Percentiles rank a stretch among this genome's conserved stretches.
These are phyloP conservation scores for Leishmania gerbilli DNA, from an alignment of 208 protist species.

Conservation along the genomic window DNA sequence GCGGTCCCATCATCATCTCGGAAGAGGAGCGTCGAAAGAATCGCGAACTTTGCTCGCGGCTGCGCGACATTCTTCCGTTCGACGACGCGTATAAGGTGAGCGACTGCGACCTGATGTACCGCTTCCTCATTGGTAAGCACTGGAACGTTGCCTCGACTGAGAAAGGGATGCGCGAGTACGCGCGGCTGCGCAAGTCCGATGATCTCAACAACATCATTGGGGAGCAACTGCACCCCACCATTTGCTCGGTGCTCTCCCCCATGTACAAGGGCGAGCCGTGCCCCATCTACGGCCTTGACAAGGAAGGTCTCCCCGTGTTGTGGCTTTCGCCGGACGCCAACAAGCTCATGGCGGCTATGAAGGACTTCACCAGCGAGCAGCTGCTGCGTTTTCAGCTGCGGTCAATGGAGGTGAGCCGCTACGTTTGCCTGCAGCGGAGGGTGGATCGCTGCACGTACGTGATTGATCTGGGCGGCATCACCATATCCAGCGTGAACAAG, in stretches of 20 bases:
- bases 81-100: constrained; percentile 64
- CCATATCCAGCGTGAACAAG: constrained; percentile 64
- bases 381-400: constrained; percentile 63
- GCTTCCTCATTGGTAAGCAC: constrained; percentile 75
- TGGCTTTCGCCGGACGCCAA: constrained; percentile 67
- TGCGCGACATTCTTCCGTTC: constrained; percentile 65
- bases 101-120: constrained; percentile 85
- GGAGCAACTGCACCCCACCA: constrained; percentile 38
- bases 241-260: constrained; percentile 40
- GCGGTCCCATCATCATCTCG: constrained; percentile 46
- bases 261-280: constrained; percentile 20
- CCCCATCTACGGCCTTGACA: constrained; percentile 62
- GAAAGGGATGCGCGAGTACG: constrained; percentile 49
- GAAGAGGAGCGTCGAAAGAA: constrained; percentile 69
- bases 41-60: constrained; percentile 32
- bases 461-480: constrained; percentile 68
- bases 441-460: constrained; percentile 77
- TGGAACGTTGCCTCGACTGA: constrained; percentile 53
- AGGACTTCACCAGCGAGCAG: constrained; percentile 34
- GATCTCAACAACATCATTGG: constrained; percentile 56
- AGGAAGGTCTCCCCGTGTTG: constrained; percentile 63
- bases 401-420: constrained; percentile 67
- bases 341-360: constrained; percentile 48
- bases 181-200: constrained; percentile 42
- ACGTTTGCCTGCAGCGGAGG: constrained; percentile 31